phyloP scores from a whole-genome alignment of 1,284 basidiomycete genomes.

The Rhodotorula sp. region DNA sequence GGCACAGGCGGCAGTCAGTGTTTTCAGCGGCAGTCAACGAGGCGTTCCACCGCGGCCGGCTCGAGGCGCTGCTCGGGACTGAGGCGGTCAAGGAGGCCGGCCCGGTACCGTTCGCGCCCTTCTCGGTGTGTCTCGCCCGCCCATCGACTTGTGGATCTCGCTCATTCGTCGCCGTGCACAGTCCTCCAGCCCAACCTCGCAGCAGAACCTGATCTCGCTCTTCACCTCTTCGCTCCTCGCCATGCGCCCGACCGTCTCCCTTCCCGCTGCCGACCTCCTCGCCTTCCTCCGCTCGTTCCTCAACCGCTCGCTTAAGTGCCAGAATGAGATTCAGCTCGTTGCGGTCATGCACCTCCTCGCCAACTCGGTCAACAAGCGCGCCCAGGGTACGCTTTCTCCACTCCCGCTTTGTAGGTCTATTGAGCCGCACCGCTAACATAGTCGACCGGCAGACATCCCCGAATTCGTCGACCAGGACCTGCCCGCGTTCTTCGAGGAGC shows the following conservation, averaged over 20 bases:
- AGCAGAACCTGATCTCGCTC: constrained; percentile 19
- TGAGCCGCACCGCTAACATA: not conserved
- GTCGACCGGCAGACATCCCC: not conserved
- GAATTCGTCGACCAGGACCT: constrained; percentile 6
- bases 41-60: constrained; percentile 64
- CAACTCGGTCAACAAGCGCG: constrained; percentile 73
- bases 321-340: constrained; percentile 62
- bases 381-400: not conserved
- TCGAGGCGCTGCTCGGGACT: constrained; percentile 50
- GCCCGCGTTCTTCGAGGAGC: not conserved
- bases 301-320: constrained; percentile 58
- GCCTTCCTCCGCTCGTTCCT: constrained; percentile 51
- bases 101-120: constrained; percentile 52
- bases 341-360: constrained; percentile 65
- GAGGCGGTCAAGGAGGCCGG: constrained; percentile 39
- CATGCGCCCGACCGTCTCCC: constrained; percentile 55
- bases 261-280: constrained; percentile 58
- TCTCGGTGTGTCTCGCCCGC: constrained; percentile 48
- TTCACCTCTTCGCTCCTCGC: constrained; percentile 29
- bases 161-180: not conserved
- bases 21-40: constrained; percentile 61
- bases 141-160: not conserved
- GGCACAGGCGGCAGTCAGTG: constrained; percentile 59
- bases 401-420: no score
- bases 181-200: constrained; percentile 31